phyloP scores from a whole-genome alignment of 176 grass and related monocot species.

The Thinopyrum elongatum region DNA sequence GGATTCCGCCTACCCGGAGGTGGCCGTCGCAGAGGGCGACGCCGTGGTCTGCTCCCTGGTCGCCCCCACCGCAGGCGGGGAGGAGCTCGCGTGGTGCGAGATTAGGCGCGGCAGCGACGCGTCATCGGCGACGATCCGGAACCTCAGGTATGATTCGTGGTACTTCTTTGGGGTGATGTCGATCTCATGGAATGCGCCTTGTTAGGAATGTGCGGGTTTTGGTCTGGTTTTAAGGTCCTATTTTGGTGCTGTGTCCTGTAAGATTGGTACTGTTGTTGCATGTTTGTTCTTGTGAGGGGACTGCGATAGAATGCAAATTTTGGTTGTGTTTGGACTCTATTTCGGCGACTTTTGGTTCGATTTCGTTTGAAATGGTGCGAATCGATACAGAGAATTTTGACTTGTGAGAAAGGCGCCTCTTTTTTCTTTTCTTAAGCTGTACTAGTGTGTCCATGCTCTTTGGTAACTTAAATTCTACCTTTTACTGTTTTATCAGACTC shows the following conservation, averaged over 20 bases:
- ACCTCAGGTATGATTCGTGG: slow-evolving; percentile 40
- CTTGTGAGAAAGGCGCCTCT: neutral
- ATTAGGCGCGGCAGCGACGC: slow-evolving; percentile 47
- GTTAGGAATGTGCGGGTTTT: neutral
- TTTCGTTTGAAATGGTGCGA: neutral
- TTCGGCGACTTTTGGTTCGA: neutral
- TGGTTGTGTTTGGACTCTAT: neutral
- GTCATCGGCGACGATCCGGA: slow-evolving; percentile 53
- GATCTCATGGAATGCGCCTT: neutral
- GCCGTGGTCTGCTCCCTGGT: slow-evolving; percentile 55
- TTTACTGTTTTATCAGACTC: neutral
- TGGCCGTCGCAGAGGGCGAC: slow-evolving; percentile 52
- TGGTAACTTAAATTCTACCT: neutral
- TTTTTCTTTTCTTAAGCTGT: neutral
- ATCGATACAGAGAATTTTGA: neutral
- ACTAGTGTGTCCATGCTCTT: neutral
- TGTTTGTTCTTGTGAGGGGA: neutral
- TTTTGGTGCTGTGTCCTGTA: neutral
- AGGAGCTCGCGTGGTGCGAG: slow-evolving; percentile 74
- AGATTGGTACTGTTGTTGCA: neutral
- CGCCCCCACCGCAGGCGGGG: slow-evolving; percentile 14
- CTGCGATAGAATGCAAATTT: neutral
- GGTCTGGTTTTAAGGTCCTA: neutral
- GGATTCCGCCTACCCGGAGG: slow-evolving; percentile 46
- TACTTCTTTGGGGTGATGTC: neutral